phyloP scores from a whole-genome alignment of 441 rosid species.

The Populus hybrid region DNA sequence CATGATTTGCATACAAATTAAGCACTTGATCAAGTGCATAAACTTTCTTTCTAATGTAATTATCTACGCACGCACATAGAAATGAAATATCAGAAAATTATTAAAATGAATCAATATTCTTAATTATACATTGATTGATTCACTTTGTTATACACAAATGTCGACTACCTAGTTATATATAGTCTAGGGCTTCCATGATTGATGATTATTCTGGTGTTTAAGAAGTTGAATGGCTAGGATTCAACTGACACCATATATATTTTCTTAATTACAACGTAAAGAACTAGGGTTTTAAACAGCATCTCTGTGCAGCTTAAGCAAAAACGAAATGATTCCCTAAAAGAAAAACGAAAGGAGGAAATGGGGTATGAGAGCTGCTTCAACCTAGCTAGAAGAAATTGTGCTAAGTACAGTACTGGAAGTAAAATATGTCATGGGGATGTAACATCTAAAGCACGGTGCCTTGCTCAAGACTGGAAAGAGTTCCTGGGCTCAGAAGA shows the following conservation, averaged over 20 bases:
- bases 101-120: neutral
- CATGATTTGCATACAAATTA: neutral
- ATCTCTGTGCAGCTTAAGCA: neutral
- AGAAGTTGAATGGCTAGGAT: neutral
- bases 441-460: slow-evolving; percentile 22
- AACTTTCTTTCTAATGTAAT: neutral
- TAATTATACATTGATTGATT: neutral
- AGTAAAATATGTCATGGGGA: neutral
- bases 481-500: slow-evolving; percentile 59
- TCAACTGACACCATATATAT: neutral
- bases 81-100: neutral
- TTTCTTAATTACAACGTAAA: neutral
- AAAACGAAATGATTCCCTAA: neutral
- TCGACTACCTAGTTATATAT: neutral
- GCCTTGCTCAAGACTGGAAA: slow-evolving; percentile 43
- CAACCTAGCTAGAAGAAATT: neutral
- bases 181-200: neutral
- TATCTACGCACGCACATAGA: neutral
- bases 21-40: neutral
- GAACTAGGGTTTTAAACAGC: neutral
- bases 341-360: neutral
- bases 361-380: neutral
- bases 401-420: neutral
- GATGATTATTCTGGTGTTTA: neutral
- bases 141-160: neutral